Conservation (phyloP, 805 yeast genomes). For the Wickerhamiella azymoides region DNA sequence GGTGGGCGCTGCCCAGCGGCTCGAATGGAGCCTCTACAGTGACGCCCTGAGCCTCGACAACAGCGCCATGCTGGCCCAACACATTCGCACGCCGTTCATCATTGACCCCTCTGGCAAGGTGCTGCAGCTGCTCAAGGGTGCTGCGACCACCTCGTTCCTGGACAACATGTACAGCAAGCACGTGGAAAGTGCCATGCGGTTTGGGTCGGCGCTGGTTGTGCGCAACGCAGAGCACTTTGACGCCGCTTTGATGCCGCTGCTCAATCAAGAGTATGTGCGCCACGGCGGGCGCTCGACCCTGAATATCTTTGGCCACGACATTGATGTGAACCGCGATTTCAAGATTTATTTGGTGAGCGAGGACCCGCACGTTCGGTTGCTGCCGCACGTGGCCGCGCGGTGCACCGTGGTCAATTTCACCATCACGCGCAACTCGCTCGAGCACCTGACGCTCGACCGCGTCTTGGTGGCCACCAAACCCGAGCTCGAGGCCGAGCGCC, state of each 20-base stretch:
- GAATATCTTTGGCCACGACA: conserved; percentile 42
- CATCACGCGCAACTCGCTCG: conserved; percentile 52
- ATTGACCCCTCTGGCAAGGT: conserved; percentile 57
- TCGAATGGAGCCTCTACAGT: conserved; percentile 40
- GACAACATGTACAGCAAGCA: conserved; percentile 53
- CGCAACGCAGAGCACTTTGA: conserved; percentile 73
- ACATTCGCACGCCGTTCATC: conserved; percentile 38
- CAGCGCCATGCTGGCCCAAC: conserved; percentile 35
- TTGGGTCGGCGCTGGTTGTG: conserved; percentile 63
- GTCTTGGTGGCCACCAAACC: conserved; percentile 47
- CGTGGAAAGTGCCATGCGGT: conserved; percentile 66
- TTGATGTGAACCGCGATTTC: conserved; percentile 59
- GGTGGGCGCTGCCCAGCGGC: conserved; percentile 29
- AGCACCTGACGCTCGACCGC: conserved; percentile 45
- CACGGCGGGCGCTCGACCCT: conserved; percentile 61
- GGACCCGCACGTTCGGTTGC: conserved; percentile 35
- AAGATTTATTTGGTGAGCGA: conserved; percentile 45
- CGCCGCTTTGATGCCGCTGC: conserved; percentile 51
- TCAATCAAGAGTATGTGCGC: conserved; percentile 44
- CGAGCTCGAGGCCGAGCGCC: conserved; percentile 46
- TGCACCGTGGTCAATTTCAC: conserved; percentile 57
- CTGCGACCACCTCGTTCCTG: conserved; percentile 44
- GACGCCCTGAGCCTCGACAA: conserved; percentile 57
- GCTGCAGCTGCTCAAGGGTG: conserved; percentile 24
- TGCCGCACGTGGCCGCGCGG: conserved; percentile 48